A percentile compares a stretch with the other conserved stretches of the same genome.
phyloP scores from a whole-genome alignment of 2,329 filamentous ascomycete genomes.

The Fusarium sublunatum region DNA sequence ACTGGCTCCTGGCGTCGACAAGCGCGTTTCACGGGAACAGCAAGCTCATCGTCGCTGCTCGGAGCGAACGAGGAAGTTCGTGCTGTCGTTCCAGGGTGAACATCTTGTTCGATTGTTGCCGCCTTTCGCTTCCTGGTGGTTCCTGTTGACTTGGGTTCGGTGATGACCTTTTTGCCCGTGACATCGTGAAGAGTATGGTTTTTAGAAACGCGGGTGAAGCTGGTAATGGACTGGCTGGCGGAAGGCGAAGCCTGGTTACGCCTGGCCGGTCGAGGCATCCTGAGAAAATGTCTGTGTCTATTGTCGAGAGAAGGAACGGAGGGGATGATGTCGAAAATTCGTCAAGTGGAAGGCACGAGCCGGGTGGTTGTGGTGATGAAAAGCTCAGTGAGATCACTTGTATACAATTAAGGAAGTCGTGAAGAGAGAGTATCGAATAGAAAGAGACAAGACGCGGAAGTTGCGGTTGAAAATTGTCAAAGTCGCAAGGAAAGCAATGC shows the following conservation, averaged over 20 bases:
- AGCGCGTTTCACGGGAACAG: conserved; percentile 43
- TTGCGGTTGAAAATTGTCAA: conserved; percentile 6
- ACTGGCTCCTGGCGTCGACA: conserved; percentile 45
- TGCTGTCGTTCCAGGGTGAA: conserved; percentile 39
- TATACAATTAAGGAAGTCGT: conserved; percentile 15
- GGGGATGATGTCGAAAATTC: not conserved
- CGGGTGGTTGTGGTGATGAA: conserved; percentile 2
- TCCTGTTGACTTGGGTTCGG: conserved; percentile 37
- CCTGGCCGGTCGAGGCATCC: conserved; percentile 46
- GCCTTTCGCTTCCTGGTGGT: conserved; percentile 55
- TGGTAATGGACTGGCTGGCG: conserved; percentile 52
- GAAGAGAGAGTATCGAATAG: not conserved
- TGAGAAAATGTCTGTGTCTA: not conserved
- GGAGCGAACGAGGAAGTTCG: conserved; percentile 50
- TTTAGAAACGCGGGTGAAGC: conserved; percentile 63
- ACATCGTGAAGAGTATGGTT: conserved; percentile 41
- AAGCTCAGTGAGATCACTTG: not conserved
- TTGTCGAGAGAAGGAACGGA: conserved; percentile 3
- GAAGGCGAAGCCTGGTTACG: conserved; percentile 39
- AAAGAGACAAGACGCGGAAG: conserved; percentile 13
- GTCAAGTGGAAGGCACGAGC: conserved; percentile 8
- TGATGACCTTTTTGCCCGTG: conserved; percentile 51
- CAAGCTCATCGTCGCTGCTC: conserved; percentile 50
- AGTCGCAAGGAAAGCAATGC: conserved; percentile 14
- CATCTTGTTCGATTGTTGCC: conserved; percentile 42